These are phyloP conservation scores for Pyrenula massariospora DNA, from an alignment of 495 filamentous ascomycete species.

Conservation along the genomic window DNA sequence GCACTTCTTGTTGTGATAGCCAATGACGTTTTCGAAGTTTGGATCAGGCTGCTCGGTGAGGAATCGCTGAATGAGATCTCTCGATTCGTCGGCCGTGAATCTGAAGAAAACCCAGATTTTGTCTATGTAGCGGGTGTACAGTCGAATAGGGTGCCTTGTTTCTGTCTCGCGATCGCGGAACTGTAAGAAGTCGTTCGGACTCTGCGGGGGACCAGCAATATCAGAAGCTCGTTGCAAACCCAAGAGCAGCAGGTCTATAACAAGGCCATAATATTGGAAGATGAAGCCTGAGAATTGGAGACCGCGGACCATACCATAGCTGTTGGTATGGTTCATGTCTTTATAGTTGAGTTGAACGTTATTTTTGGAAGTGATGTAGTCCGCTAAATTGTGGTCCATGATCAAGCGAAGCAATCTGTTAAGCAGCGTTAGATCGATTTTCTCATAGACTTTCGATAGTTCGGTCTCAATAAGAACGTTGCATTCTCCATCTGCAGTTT, in stretches of 20 bases:
- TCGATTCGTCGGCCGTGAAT: slow-evolving; percentile 85
- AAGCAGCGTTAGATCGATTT: slow-evolving; percentile 92
- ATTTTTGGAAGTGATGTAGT: slow-evolving; percentile 99
- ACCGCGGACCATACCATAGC: slow-evolving; percentile 95
- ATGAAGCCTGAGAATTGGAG: slow-evolving; percentile 97
- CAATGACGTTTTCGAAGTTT: slow-evolving; percentile 99
- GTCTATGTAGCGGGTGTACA: slow-evolving; percentile 97
- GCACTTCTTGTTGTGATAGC: slow-evolving; percentile 98
- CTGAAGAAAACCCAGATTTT: slow-evolving; percentile 97
- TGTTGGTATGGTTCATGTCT: slow-evolving; percentile 99
- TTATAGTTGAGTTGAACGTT: slow-evolving; percentile 99
- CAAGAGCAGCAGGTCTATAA: slow-evolving; percentile 86
- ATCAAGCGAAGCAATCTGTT: slow-evolving; percentile 89
- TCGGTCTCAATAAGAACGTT: slow-evolving; percentile 99
- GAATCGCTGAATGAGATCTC: slow-evolving; percentile 95
- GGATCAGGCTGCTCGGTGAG: slow-evolving; percentile 97
- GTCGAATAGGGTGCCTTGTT: slow-evolving; percentile 82
- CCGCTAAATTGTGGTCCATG: slow-evolving; percentile 99
- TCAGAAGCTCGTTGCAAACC: slow-evolving; percentile 91
- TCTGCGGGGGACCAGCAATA: slow-evolving; percentile 92
- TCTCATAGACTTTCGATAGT: slow-evolving; percentile 97
- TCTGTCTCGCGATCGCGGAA: slow-evolving; percentile 88
- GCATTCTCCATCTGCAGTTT: slow-evolving; percentile 87
- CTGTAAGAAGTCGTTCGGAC: slow-evolving; percentile 96
- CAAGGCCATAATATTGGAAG: slow-evolving; percentile 97